phyloP scores from a whole-genome alignment of 768 basidiomycete genomes.

The Leccinum imitatum region DNA sequence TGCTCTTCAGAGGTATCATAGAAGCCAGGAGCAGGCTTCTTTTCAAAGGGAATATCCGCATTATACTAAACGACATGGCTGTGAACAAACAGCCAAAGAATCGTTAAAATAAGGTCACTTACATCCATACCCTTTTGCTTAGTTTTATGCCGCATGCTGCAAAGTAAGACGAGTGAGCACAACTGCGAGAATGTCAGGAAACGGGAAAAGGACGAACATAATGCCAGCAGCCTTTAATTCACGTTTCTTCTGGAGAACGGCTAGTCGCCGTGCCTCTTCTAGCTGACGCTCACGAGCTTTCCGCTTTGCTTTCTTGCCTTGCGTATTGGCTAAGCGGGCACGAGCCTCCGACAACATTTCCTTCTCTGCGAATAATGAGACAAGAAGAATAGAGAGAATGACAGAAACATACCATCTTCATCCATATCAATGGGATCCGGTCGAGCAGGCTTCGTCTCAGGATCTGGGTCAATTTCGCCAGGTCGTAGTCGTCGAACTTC shows the following conservation, averaged over 20 bases:
- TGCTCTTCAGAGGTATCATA: slow-evolving; percentile 97
- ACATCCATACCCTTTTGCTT: slow-evolving; percentile 99
- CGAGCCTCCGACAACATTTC: slow-evolving; percentile 99
- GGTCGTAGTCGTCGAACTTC: slow-evolving; percentile 87
- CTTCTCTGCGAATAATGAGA: slow-evolving; percentile 64
- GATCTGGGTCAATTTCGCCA: slow-evolving; percentile 98
- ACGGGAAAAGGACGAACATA: slow-evolving; percentile 54
- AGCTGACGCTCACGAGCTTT: slow-evolving; percentile 97
- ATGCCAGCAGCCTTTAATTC: slow-evolving; percentile 98
- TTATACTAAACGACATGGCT: slow-evolving; percentile 66
- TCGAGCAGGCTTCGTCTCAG: slow-evolving; percentile 96
- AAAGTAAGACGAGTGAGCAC: slow-evolving; percentile 3
- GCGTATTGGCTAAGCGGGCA: slow-evolving; percentile 96
- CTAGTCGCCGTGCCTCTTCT: slow-evolving; percentile 92
- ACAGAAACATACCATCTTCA: slow-evolving; percentile 76
- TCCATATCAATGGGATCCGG: slow-evolving; percentile 99
- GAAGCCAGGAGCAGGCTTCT: slow-evolving; percentile 92
- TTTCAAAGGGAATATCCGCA: slow-evolving; percentile 97
- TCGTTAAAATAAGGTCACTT: slow-evolving; percentile 30
- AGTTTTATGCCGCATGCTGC: slow-evolving; percentile 86
- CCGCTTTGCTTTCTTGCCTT: slow-evolving; percentile 99
- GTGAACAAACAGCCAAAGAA: background rate
- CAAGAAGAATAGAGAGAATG: background rate
- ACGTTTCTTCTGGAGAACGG: slow-evolving; percentile 95
- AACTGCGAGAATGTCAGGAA: background rate